Evolutionary conservation across 192 early-diverging fungal species (phyloP), one percentile per base, ranked within the genome.

Genomic region (Gryganskiella cystojenkinii): DNA sequence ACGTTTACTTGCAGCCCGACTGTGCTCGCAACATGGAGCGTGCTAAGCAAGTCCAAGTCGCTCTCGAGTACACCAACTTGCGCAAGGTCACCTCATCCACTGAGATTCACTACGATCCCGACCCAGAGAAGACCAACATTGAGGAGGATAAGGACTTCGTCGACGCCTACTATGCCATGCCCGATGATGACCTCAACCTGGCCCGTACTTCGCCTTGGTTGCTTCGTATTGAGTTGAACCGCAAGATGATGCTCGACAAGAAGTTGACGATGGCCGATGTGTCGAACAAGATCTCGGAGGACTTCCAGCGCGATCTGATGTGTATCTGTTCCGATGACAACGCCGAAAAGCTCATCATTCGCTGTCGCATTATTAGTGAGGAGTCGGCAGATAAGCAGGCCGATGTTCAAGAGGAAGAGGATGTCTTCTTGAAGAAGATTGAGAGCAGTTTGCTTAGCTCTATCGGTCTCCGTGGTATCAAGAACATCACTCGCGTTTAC

Each of bases 71-170:
- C 85, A 96, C 98, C 7, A 98, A 95, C 19, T 81, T 99, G 66
- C 87, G 87, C 46, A 88, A 91, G 59, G 89, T 98, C 15, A 95
- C 96, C 7, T 81, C 88, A 15, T 84, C 86, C 27, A 91, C 95
- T 2, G 96, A 99, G 84, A 98, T 99, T 78, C 94, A 92, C 86
- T 99, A 98, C 81, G 96, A 98, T 61, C 98, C 98, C 4, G 93
- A 96, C 61, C 90, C 92, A 20, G 84, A 84, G 27, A 86, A 91
- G 58, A 91, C 94, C 19, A 83, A 92, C 55, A 94, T 95, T 56
- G 92, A 93, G 64, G 90, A 92, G 65, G 98, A 99, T 82, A 83
- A 86, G 56, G 94, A 95, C 43, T 95, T 99, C 79, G 93, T 98
- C 64, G 84, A 91, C 61, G 82, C 92, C 35, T 96, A 93, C 81